Base-by-base conservation (phyloP, 2,329 filamentous ascomycete species). In the Exserohilum turcica region DNA sequence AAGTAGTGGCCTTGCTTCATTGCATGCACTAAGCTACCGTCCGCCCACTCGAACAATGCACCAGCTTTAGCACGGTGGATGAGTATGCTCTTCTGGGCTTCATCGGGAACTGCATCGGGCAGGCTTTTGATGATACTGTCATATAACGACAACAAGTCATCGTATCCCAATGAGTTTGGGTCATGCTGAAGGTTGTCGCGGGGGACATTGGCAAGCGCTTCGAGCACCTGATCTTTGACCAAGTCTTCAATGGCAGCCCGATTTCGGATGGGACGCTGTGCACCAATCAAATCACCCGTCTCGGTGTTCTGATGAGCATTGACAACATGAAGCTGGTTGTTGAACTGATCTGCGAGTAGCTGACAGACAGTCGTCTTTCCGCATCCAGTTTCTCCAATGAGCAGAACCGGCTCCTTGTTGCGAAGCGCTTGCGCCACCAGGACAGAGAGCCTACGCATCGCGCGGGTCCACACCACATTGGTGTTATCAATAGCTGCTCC, bases 241-340 rank as follows among this genome's bases (percentile, higher is more conserved):
- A 84, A 74, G 24, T 88, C 84, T 31, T 90, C 78, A 29, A 96
- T 85, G 1, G 85, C 85, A 12, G 87, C 85, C 36, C 92, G 85
- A 71, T 97, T 97, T 59, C 95, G 84, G 18, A 97, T 85, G 3
- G 94, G 94, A 54, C 94, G 81, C 73, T 99, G 94, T 3, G 94
- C 94, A 60, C 94, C 94, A 61, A 99, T 97, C 9, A 99, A 81
- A 74, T 99, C 94, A 13, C 94, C 93, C 0, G 95, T 97, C 73
- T 99, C 95, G 0, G 94, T 92, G 61, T 99, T 99, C 64, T 97
- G 93, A 74, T 99, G 95, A 2, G 95, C 94, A 70, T 99, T 99
- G 67, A 99, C 88, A 63, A 93, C 94, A 62, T 92, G 87, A 33
- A 99, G 79, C 58, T 90, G 80, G 65, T 88, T 91, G 13, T 81